phyloP scores from a whole-genome alignment of 345 rosid species.

The Acer yangbiense region DNA sequence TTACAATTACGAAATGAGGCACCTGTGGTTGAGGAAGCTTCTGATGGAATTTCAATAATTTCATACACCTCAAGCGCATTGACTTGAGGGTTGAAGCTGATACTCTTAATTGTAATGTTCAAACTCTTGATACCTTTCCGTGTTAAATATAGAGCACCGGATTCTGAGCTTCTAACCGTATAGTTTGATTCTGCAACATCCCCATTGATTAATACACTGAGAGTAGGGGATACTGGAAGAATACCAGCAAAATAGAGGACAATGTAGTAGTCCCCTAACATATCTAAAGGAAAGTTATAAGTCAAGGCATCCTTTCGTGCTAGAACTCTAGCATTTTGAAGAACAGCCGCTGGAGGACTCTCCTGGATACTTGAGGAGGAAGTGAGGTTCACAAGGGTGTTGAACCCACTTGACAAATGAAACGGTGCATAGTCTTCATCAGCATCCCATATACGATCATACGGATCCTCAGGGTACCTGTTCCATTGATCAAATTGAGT shows the following conservation, averaged over 20 bases:
- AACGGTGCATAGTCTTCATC: slow-evolving; percentile 63
- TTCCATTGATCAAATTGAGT: slow-evolving; percentile 10
- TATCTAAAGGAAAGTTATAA: slow-evolving; percentile 52
- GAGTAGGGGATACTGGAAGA: slow-evolving; percentile 73
- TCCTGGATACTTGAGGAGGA: slow-evolving; percentile 49
- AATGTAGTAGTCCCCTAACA: slow-evolving; percentile 57
- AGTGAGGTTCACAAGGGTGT: slow-evolving; percentile 30
- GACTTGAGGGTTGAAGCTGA: slow-evolving; percentile 63
- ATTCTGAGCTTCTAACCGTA: slow-evolving; percentile 51
- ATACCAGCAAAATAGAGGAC: slow-evolving; percentile 84
- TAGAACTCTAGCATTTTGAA: slow-evolving; percentile 74
- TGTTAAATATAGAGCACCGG: slow-evolving; percentile 48
- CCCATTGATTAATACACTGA: slow-evolving; percentile 60
- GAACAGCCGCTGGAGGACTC: slow-evolving; percentile 68
- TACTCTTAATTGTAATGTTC: slow-evolving; percentile 63
- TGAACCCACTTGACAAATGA: slow-evolving; percentile 53
- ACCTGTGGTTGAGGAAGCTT: slow-evolving; percentile 93
- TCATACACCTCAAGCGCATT: slow-evolving; percentile 75
- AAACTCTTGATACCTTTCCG: slow-evolving; percentile 45
- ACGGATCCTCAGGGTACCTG: slow-evolving; percentile 85
- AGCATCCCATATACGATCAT: slow-evolving; percentile 87
- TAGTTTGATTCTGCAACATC: slow-evolving; percentile 49
- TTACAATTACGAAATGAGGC: background rate
- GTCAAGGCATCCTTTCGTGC: slow-evolving; percentile 55
- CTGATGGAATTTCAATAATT: slow-evolving; percentile 61